phyloP scores from a whole-genome alignment of 805 yeast species.

The Ogataea ganodermae region DNA sequence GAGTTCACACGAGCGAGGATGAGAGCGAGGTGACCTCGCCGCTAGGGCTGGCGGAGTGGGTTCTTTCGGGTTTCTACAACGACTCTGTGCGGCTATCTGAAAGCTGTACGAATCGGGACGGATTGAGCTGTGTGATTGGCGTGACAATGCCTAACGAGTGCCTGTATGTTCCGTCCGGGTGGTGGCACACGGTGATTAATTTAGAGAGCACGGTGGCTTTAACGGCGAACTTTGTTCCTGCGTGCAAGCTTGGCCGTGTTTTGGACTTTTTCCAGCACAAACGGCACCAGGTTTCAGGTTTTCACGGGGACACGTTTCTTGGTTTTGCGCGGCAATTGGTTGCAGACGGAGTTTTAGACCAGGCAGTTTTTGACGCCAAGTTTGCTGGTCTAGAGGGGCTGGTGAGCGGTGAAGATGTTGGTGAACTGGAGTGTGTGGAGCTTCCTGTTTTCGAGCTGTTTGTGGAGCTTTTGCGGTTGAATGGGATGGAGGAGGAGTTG shows the following conservation, averaged over 20 bases:
- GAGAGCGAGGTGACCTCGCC: slow-evolving; percentile 92
- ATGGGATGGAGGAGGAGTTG: slow-evolving; percentile 41
- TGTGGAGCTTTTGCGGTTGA: slow-evolving; percentile 46
- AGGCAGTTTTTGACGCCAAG: slow-evolving; percentile 17
- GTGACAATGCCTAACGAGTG: slow-evolving; percentile 82
- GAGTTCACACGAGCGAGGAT: slow-evolving; percentile 71
- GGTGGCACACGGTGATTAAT: slow-evolving; percentile 97
- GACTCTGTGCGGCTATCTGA: slow-evolving; percentile 60
- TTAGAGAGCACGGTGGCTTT: slow-evolving; percentile 79
- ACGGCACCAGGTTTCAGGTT: slow-evolving; percentile 77
- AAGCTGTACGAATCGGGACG: slow-evolving; percentile 24
- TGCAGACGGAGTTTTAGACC: slow-evolving; percentile 29
- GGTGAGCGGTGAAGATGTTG: slow-evolving; percentile 59
- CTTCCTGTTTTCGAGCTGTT: slow-evolving; percentile 69
- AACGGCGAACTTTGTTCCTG: slow-evolving; percentile 87
- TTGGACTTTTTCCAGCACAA: slow-evolving; percentile 68
- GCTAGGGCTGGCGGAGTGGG: slow-evolving; percentile 92
- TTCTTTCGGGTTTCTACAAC: slow-evolving; percentile 75
- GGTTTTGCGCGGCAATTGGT: slow-evolving; percentile 37
- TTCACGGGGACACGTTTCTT: slow-evolving; percentile 57
- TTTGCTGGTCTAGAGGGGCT: slow-evolving; percentile 14
- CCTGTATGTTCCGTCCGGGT: slow-evolving; percentile 89
- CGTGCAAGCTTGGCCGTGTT: slow-evolving; percentile 58
- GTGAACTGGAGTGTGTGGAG: slow-evolving; percentile 44
- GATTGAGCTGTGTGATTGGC: slow-evolving; percentile 58